Conservation (phyloP, 192 early-diverging fungal genomes). For the Backusella westeae region DNA sequence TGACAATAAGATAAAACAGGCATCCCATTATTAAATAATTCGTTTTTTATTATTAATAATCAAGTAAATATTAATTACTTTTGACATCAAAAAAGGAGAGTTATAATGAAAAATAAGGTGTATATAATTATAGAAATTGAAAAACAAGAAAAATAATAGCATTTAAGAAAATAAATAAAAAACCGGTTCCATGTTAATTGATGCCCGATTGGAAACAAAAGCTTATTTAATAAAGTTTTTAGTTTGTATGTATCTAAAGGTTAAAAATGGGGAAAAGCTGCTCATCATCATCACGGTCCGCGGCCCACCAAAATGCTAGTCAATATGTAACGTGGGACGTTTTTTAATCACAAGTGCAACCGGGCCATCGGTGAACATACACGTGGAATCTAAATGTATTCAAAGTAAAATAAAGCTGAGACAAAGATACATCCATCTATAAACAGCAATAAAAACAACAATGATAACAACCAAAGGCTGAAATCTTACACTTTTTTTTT, state of each 20-base stretch:
- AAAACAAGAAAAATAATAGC: not conserved
- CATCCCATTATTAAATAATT: not conserved
- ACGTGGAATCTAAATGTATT: not conserved
- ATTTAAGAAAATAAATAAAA: not conserved
- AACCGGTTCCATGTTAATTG: not conserved
- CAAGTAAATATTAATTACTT: not conserved
- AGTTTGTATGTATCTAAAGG: not conserved
- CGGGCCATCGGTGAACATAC: not conserved
- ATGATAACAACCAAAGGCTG: not conserved
- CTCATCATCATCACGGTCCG: not conserved
- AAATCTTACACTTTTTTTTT: not conserved
- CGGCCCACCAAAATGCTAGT: not conserved
- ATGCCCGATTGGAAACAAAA: not conserved
- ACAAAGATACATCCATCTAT: not conserved
- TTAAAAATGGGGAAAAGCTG: not conserved
- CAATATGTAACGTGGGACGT: not conserved
- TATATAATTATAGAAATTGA: not conserved
- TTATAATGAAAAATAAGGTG: not conserved
- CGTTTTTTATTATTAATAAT: not conserved
- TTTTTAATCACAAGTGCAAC: constrained; percentile 6
- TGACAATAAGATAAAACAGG: not conserved
- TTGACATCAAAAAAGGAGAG: not conserved
- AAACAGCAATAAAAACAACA: not conserved
- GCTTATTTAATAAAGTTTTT: not conserved
- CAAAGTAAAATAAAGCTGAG: not conserved